Percentiles rank a stretch among this genome's conserved stretches.
phyloP scores from a whole-genome alignment of 768 basidiomycete species.

The Collybia nuda region DNA sequence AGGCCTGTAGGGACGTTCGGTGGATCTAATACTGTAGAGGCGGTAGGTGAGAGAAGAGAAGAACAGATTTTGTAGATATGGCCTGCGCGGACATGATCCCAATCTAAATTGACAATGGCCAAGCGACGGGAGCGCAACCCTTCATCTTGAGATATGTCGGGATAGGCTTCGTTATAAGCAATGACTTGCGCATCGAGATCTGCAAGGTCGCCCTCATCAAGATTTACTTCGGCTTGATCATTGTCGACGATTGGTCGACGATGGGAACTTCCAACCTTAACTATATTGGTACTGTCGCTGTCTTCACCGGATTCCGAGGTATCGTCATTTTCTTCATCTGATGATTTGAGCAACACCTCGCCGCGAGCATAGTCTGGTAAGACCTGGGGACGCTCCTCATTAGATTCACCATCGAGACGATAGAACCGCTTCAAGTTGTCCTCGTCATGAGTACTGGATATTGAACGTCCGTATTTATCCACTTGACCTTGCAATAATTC shows the following conservation, averaged over 20 bases:
- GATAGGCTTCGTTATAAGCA: constrained; percentile 52
- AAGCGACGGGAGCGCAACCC: constrained; percentile 64
- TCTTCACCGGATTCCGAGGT: constrained; percentile 37
- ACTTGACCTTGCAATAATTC: constrained; percentile 59
- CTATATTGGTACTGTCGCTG: constrained; percentile 44
- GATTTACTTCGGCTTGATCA: constrained; percentile 63
- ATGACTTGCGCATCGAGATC: constrained; percentile 76
- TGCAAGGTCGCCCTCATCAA: constrained; percentile 75
- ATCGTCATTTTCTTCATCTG: constrained; percentile 65
- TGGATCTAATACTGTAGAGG: constrained; percentile 37
- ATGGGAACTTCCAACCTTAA: constrained; percentile 49
- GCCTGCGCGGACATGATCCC: constrained; percentile 90
- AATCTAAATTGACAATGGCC: constrained; percentile 95
- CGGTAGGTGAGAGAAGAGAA: constrained; percentile 71
- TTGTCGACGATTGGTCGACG: constrained; percentile 40
- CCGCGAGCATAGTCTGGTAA: constrained; percentile 88
- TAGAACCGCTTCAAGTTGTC: constrained; percentile 84
- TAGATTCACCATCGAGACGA: constrained; percentile 51
- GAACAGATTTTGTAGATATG: constrained; percentile 93
- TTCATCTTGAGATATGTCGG: constrained; percentile 37
- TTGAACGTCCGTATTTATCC: constrained; percentile 86
- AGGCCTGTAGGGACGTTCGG: constrained; percentile 11
- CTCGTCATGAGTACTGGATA: constrained; percentile 67
- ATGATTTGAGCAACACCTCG: constrained; percentile 83
- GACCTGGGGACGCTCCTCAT: constrained; percentile 26